Percentiles rank a stretch among this genome's conserved stretches.
These are phyloP conservation scores for Phytopythium delawarense DNA, from an alignment of 352 stramenopile genomes.

Conservation along the genomic window DNA sequence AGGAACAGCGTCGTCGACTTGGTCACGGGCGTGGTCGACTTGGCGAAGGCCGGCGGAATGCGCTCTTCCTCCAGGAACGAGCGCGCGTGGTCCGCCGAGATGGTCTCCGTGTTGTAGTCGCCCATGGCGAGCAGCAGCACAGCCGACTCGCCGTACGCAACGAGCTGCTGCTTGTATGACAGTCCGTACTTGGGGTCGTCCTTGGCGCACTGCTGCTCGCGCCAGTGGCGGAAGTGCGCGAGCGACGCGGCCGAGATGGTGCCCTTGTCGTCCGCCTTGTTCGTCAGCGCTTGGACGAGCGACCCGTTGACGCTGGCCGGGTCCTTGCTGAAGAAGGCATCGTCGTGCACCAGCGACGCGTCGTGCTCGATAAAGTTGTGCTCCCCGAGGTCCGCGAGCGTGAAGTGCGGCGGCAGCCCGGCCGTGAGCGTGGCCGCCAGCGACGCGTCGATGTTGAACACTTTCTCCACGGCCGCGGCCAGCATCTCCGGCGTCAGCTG, in stretches of 20 bases:
- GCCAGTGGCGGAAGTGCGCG: constrained; percentile 40
- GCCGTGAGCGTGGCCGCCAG: constrained; percentile 31
- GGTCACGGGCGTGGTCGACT: constrained; percentile 31
- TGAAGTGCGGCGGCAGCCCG: constrained; percentile 31
- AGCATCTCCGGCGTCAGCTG: constrained; percentile 35
- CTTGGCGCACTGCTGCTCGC: constrained; percentile 34
- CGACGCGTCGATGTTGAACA: constrained; percentile 42
- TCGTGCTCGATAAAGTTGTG: constrained; percentile 73
- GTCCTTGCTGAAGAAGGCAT: constrained; percentile 38
- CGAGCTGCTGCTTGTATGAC: constrained; percentile 25
- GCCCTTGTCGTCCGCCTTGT: constrained; percentile 18
- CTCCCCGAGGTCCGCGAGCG: constrained; percentile 44
- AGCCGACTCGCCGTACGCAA: constrained; percentile 43
- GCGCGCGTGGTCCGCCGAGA: constrained; percentile 37
- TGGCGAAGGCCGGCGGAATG: constrained; percentile 38
- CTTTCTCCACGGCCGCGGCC: constrained; percentile 29
- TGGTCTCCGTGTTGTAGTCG: constrained; percentile 24
- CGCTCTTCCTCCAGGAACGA: constrained; percentile 48
- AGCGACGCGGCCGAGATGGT: constrained; percentile 32
- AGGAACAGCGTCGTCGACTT: constrained; percentile 24
- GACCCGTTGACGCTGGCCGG: constrained; percentile 39
- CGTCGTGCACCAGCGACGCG: constrained; percentile 61
- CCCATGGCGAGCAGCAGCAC: constrained; percentile 46
- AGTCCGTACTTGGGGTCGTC: constrained; percentile 43
- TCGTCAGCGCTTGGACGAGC: constrained; percentile 33